A percentile compares a stretch with the other conserved stretches of the same genome.
These are phyloP conservation scores for Candida pseudoviswanathii DNA, from an alignment of 1,139 yeast genomes.

Conservation along the genomic window DNA sequence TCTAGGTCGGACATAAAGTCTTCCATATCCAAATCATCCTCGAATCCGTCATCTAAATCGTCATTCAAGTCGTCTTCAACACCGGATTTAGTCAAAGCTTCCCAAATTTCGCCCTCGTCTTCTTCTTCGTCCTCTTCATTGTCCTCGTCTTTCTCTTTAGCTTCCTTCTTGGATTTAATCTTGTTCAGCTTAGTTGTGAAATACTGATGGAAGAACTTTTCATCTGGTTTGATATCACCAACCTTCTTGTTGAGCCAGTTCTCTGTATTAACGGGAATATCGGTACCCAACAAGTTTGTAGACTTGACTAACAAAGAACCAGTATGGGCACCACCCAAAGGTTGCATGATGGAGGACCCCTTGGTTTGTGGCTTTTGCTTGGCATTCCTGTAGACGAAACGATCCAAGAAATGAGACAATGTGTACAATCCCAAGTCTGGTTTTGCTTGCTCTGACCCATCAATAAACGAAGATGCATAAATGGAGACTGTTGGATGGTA, in stretches of 20 bases:
- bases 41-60: constrained; percentile 44
- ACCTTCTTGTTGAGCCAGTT: constrained; percentile 76
- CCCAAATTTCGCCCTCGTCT: constrained; percentile 85
- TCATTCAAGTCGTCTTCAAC: constrained; percentile 50
- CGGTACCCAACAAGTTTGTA: constrained; percentile 47
- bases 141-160: constrained; percentile 22
- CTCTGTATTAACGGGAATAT: constrained; percentile 74
- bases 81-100: constrained; percentile 83
- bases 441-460: constrained; percentile 46
- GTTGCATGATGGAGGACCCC: constrained; percentile 97
- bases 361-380: constrained; percentile 70
- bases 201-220: constrained; percentile 86
- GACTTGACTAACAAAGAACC: constrained; percentile 73
- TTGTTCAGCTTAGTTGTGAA: constrained; percentile 65
- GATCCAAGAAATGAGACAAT: constrained; percentile 85
- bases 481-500: constrained; percentile 91
- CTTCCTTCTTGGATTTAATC: constrained; percentile 34
- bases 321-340: constrained; percentile 88
- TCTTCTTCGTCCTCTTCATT: constrained; percentile 53
- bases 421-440: constrained; percentile 93
- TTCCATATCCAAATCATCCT: constrained; percentile 34
- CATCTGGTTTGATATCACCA: constrained; percentile 80
- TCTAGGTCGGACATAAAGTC: constrained; percentile 31
- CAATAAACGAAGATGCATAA: constrained; percentile 69
- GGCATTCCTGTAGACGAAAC: constrained; percentile 93